These are phyloP conservation scores for Diplodia seriata DNA, from an alignment of 2,329 filamentous ascomycete species.

Conservation along the genomic window DNA sequence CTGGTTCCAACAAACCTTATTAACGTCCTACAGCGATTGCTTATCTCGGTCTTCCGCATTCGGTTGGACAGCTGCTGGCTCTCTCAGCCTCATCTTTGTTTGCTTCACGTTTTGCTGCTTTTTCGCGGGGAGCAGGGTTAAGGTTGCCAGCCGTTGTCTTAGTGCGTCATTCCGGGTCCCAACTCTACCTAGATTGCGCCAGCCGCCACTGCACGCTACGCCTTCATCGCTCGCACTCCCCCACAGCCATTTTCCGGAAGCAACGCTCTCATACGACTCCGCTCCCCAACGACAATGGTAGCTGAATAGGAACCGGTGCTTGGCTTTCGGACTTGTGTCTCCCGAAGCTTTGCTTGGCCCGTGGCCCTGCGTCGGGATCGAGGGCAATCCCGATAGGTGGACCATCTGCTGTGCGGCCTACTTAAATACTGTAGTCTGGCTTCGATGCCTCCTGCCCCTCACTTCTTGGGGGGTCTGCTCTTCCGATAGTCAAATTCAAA, in stretches of 20 bases:
- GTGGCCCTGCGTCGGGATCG: background rate
- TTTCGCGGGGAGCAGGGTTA: background rate
- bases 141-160: background rate
- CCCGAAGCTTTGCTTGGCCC: background rate
- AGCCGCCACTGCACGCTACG: background rate
- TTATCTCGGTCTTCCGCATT: background rate
- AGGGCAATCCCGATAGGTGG: background rate
- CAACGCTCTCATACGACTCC: background rate
- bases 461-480: background rate
- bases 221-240: background rate
- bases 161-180: background rate
- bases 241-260: constrained; percentile 12
- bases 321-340: background rate
- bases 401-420: background rate
- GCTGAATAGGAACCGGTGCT: too few relatives aligned
- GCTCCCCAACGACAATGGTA: background rate
- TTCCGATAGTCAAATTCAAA: background rate
- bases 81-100: background rate
- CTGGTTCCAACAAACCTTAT: background rate
- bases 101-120: background rate
- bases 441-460: background rate
- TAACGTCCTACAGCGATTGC: background rate
- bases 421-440: background rate
- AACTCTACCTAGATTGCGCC: background rate
- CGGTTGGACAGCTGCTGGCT: background rate